Evolutionary conservation across 139 green algal species (phyloP), one percentile per base, ranked within the genome.

Genomic region (Closterium sp.): DNA sequence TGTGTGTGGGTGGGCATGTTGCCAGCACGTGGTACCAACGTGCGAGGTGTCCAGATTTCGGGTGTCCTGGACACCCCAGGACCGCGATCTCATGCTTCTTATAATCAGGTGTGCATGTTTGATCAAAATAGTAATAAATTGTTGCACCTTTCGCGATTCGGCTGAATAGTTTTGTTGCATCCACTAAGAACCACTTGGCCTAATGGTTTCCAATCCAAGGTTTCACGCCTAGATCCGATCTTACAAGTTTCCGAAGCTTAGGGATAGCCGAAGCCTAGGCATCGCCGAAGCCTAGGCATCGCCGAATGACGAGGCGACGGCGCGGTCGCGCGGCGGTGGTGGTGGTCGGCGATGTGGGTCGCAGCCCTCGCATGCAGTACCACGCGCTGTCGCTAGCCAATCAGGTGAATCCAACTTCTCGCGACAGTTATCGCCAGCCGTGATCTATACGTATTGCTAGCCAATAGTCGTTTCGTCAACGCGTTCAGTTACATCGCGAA

Each of bases 281-380:
- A 79, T 79, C 27, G 62, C 62, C 62, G 62, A 79, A 79, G 62
- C 62, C 19, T 27, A 79, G 62, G 62, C 62, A 79, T 79, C 27
- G 62, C 62, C 62, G 62, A 27, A 79, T 79, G 62, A 79, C 62
- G 62, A 79, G 62, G 62, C 62, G 62, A 24, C n/a, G 85, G n/a
- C 85, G 85, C 28, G 85, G 29, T 28, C 91, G 93, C 30, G 92
- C 89, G 11, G 91, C 90, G 9, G 96, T 99, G 2, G 96, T 99
- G 27, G 98, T 99, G 9, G 95, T 99, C 4, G 98, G 98, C 38
- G 98, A 99, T 86, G 97, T 99, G 90, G 98, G 98, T 6, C 94
- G 98, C 19, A 98, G 97, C 91, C 98, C 98, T 0, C 94, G 98
- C 3, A 99, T 99, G 98, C 97, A 98, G 93, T 98, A 99, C 91